Percentiles rank a stretch among this genome's conserved stretches.
Evolutionary conservation across 257 asterid genomes (phyloP).

Genomic region (Plantago major): DNA sequence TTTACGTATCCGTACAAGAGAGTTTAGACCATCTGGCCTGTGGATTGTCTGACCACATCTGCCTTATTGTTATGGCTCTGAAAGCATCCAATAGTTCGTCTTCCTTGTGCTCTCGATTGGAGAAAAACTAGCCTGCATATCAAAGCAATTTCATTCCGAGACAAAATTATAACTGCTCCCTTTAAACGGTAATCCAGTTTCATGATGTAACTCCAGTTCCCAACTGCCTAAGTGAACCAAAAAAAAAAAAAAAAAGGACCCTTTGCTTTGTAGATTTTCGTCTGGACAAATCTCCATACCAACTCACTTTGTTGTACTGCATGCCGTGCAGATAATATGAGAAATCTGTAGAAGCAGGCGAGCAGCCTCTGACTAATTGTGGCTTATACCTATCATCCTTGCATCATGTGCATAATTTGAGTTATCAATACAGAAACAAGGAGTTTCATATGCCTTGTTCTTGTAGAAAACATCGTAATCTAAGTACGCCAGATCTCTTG

Average conservation of each 20-base stretch:
- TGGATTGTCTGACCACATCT: background rate
- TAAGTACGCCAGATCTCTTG: conserved; percentile 15
- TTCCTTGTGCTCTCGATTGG: background rate
- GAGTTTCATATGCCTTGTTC: conserved; percentile 3
- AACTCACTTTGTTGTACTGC: background rate
- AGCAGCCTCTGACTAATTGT: conserved; percentile 12
- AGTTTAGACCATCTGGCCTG: no score
- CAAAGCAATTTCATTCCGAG: background rate
- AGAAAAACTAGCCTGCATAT: conserved; percentile 4
- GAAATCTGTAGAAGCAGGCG: conserved; percentile 4
- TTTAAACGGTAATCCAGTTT: background rate
- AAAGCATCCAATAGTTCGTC: background rate
- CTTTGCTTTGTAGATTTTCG: background rate
- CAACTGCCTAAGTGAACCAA: conserved; percentile 6
- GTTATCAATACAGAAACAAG: background rate
- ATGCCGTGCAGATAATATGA: conserved; percentile 5
- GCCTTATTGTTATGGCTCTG: conserved; percentile 5
- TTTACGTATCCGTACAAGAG: background rate
- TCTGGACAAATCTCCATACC: conserved; percentile 1
- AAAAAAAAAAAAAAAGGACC: background rate
- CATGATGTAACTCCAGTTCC: background rate
- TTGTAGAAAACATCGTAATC: background rate
- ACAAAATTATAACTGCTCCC: background rate
- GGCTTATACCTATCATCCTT: background rate
- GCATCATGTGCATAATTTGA: background rate